A percentile compares a stretch with the other conserved stretches of the same genome.
Conservation (phyloP, 352 stramenopile species). For the Phytophthora palmivora region DNA sequence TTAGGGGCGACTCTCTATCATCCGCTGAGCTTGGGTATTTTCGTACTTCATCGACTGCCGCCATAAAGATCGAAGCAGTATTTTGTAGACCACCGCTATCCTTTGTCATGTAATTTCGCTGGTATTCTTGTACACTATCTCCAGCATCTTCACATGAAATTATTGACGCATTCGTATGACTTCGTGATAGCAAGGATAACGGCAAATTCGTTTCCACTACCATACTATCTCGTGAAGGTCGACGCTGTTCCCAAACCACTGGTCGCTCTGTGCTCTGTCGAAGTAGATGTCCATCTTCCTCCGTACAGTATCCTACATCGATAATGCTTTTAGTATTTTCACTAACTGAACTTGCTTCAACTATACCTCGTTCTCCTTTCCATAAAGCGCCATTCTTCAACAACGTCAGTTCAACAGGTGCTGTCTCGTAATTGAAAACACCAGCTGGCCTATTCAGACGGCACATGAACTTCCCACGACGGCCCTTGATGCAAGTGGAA, state of each 20-base stretch:
- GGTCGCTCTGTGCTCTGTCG: not conserved
- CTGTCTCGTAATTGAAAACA: too few species aligned
- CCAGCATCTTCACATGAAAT: conserved; percentile 5
- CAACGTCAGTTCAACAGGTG: too few species aligned
- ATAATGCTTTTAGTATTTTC: too few species aligned
- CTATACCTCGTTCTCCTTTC: not conserved
- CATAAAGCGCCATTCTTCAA: not conserved
- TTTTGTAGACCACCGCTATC: not conserved
- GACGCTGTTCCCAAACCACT: conserved; percentile 2
- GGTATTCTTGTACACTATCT: conserved; percentile 13
- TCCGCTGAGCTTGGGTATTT: conserved; percentile 1
- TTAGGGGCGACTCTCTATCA: not conserved
- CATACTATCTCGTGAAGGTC: not conserved
- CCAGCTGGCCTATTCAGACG: too few species aligned
- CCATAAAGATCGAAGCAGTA: not conserved
- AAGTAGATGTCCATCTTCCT: not conserved
- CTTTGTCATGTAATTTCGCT: conserved; percentile 10
- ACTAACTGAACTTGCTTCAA: not conserved
- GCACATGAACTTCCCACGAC: too few species aligned
- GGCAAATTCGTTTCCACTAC: conserved; percentile 14
- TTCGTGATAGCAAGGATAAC: not conserved
- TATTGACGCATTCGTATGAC: conserved; percentile 13
- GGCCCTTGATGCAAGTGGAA: too few species aligned
- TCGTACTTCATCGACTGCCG: not conserved
- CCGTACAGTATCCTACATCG: not conserved